Base-by-base conservation (phyloP, 306 rosid species). In the Ormosia emarginata region DNA sequence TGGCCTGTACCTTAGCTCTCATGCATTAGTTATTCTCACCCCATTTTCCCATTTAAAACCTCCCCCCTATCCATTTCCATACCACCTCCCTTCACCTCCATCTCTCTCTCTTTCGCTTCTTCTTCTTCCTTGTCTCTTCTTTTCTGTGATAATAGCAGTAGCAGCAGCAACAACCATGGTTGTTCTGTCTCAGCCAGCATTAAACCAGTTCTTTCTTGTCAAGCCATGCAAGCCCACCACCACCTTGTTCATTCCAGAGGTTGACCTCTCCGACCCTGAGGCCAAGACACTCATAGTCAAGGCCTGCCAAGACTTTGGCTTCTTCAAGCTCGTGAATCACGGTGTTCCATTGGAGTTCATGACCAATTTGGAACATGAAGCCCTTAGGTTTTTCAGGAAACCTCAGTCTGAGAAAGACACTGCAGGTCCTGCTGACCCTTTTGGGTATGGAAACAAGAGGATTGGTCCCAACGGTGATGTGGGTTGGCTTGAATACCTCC, bases 401-500 rank as follows among this genome's bases (percentile, higher is more conserved):
- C 30, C 94, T 0, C 89, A 91, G 63, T 74, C 89, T 5, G 91
- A 92, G 57, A 94, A 94, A 81, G 93, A 94, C 63, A 81, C 39
- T 34, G 88, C 93, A 0, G 91, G 93, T 11, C 94, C 96, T 2
- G 89, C 98, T 2, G 87, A 92, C 68, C 98, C 98, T 8, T 91
- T 87, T 7, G 97, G 97, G 55, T 94, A 94, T 32, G 94, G 96
- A 8, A 87, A 69, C 88, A 91, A 91, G 69, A 81, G 82, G 44
- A 94, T 94, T 57, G 98, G 98, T 8, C 68, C 76, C 0, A 92
- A 92, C 87, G 98, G 97, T 5, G 98, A 94, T 79, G 85, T 91
- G 8, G 98, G 98, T 18, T 92, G 97, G 97, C 77, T 94, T 50
- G 98, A 94, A 62, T 94, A 92, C 30, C 72, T 94, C 55, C 97